phyloP scores from a whole-genome alignment of 78 protist species.

The Protostelium mycophagum region DNA sequence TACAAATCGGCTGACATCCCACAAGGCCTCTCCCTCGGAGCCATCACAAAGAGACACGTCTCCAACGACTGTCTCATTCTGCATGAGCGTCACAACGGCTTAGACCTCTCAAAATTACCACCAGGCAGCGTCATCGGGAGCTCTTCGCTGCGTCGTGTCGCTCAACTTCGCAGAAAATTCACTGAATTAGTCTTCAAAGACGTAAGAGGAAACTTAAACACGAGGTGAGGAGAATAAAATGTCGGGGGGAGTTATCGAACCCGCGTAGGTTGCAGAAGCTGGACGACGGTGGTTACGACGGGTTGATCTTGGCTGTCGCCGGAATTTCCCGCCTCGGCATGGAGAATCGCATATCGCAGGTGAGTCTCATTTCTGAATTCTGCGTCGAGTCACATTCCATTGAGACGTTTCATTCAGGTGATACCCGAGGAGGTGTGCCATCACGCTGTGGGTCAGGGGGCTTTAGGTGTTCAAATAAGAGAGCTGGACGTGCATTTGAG shows the following conservation, averaged over 20 bases:
- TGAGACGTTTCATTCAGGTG: conserved; percentile 37
- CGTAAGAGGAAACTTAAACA: conserved; percentile 73
- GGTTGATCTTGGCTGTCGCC: conserved; percentile 68
- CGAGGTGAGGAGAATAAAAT: too few relatives aligned
- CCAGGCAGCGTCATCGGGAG: conserved; percentile 67
- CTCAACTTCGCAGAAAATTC: conserved; percentile 39
- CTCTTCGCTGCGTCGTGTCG: conserved; percentile 60
- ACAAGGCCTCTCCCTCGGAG: conserved; percentile 59
- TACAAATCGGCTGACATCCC: conserved; percentile 27
- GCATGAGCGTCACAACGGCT: conserved; percentile 8
- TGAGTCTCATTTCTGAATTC: neutral
- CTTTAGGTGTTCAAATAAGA: conserved; percentile 68
- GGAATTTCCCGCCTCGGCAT: conserved; percentile 63
- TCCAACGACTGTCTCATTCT: conserved; percentile 53
- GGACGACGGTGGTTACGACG: conserved; percentile 56
- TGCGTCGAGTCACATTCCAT: conserved; percentile 12
- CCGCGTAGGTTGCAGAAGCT: conserved; percentile 65
- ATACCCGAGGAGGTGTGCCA: conserved; percentile 22
- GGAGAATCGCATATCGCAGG: conserved; percentile 8
- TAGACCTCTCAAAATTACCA: conserved; percentile 46
- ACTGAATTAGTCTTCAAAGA: conserved; percentile 56
- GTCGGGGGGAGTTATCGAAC: too few relatives aligned
- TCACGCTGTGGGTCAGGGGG: conserved; percentile 80
- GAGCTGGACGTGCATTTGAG: conserved; percentile 14
- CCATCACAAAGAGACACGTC: conserved; percentile 39